phyloP scores from a whole-genome alignment of 371 early-diverging fungal genomes.

The Haplosporangium sp. region DNA sequence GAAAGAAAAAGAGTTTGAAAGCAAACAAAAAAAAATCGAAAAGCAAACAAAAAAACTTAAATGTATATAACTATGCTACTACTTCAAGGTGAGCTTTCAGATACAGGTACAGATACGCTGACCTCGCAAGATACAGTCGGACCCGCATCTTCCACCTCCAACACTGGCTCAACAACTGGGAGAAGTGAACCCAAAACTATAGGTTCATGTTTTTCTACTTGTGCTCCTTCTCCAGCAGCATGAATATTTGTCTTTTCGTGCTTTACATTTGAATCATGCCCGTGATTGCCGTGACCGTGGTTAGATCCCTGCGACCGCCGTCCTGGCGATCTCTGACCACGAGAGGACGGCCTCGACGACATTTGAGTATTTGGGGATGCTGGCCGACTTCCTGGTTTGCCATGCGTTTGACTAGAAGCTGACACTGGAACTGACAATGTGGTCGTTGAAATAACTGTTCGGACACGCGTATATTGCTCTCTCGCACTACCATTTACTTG shows the following conservation, averaged over 20 bases:
- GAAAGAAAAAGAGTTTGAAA: too few species aligned
- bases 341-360: slow-evolving; percentile 16
- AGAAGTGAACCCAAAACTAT: slow-evolving; percentile 23
- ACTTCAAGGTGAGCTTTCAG: slow-evolving; percentile 2
- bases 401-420: not conserved
- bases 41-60: too few species aligned
- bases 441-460: slow-evolving; percentile 17
- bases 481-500: slow-evolving; percentile 12
- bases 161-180: slow-evolving; percentile 1
- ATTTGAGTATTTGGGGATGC: slow-evolving; percentile 8
- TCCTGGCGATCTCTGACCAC: slow-evolving; percentile 37
- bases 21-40: too few species aligned
- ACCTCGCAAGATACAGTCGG: not conserved
- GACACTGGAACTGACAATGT: slow-evolving; percentile 5
- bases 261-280: slow-evolving; percentile 9
- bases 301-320: slow-evolving; percentile 29
- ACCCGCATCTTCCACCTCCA: slow-evolving; percentile 6
- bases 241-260: slow-evolving; percentile 12
- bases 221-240: not conserved
- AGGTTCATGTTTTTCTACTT: slow-evolving; percentile 13
- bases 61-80: not conserved
- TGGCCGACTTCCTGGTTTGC: slow-evolving; percentile 6
- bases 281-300: slow-evolving; percentile 9
- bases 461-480: slow-evolving; percentile 14
- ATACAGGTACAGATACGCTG: not conserved